Evolutionary conservation across 306 rosid species (phyloP).

Genomic region (Gleditsia sinensis): DNA sequence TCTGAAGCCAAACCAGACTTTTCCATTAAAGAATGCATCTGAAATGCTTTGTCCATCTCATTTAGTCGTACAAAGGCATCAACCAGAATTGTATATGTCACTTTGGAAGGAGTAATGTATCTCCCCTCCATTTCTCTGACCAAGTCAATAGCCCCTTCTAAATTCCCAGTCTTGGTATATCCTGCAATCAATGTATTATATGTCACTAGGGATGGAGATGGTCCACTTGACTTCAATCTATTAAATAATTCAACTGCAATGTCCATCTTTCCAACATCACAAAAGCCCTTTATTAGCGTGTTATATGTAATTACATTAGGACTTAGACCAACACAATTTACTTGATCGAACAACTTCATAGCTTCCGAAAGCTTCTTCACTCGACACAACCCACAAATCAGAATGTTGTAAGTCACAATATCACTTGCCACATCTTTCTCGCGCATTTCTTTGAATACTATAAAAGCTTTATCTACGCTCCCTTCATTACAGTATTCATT

Average conservation of each 20-base stretch:
- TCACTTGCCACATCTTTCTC: constrained; percentile 56
- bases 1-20: constrained; percentile 68
- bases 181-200: constrained; percentile 70
- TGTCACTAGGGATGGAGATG: constrained; percentile 64
- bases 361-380: constrained; percentile 52
- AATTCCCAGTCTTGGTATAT: constrained; percentile 51
- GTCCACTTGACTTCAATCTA: constrained; percentile 61
- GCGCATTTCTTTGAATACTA: constrained; percentile 72
- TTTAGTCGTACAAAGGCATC: constrained; percentile 51
- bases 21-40: constrained; percentile 63
- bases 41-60: constrained; percentile 59
- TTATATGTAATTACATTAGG: constrained; percentile 69
- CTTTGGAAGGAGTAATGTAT: constrained; percentile 61
- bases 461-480: constrained; percentile 46
- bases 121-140: constrained; percentile 77
- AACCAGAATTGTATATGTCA: constrained; percentile 72
- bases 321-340: constrained; percentile 49
- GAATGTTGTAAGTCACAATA: constrained; percentile 59
- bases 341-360: constrained; percentile 49
- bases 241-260: constrained; percentile 59
- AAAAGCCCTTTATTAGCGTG: constrained; percentile 63
- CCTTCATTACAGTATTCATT: constrained; percentile 56
- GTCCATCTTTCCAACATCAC: constrained; percentile 58
- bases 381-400: constrained; percentile 63
- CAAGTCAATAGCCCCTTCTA: constrained; percentile 47